phyloP scores from a whole-genome alignment of 208 protist genomes.

The Leishmania major region DNA sequence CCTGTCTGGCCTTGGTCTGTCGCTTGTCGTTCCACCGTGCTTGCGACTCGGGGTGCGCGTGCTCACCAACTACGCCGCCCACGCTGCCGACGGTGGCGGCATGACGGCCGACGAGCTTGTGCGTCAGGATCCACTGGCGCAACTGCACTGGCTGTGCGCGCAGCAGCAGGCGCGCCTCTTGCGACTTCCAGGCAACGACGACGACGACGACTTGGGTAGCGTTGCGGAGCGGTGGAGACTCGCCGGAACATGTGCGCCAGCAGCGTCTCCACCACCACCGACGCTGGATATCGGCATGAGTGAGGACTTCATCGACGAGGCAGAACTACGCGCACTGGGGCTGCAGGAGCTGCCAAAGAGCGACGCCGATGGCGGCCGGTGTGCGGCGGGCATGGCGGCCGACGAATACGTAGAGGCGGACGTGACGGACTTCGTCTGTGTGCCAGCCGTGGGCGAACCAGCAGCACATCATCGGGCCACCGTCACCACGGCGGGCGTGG shows the following conservation, averaged over 20 bases:
- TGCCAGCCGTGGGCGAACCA: background rate
- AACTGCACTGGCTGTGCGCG: constrained; percentile 26
- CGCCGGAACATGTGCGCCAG: background rate
- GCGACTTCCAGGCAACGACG: too few species aligned
- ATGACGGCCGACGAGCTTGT: constrained; percentile 22
- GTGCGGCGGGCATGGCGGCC: background rate
- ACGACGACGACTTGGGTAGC: background rate
- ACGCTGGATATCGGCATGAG: background rate
- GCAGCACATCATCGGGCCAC: background rate
- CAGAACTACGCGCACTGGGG: constrained; percentile 17
- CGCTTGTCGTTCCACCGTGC: constrained; percentile 46
- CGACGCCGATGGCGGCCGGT: background rate
- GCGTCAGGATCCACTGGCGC: constrained; percentile 19
- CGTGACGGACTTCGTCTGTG: background rate
- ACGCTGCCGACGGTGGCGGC: constrained; percentile 5
- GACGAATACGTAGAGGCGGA: background rate
- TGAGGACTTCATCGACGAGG: constrained; percentile 15
- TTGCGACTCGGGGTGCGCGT: constrained; percentile 34
- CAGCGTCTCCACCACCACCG: background rate
- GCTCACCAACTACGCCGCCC: constrained; percentile 15
- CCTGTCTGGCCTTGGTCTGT: constrained; percentile 47
- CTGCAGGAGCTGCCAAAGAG: background rate
- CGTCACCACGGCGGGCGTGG: background rate
- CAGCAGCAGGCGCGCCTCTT: constrained; percentile 13
- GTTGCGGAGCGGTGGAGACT: background rate